phyloP scores from a whole-genome alignment of 129 eudicot species.

The Chrysanthemum makinoi region DNA sequence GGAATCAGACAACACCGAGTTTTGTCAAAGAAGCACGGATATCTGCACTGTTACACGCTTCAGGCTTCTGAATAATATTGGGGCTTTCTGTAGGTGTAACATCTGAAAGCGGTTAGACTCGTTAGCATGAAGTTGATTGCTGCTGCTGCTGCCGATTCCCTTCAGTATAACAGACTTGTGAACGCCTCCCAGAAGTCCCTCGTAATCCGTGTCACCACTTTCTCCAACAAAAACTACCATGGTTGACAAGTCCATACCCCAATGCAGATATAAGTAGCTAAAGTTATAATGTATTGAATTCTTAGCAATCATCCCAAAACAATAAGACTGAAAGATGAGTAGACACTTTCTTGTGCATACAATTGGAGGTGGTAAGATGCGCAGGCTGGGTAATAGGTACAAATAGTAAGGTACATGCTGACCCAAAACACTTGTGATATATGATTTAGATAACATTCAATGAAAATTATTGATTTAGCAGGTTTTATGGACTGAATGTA shows the following conservation, averaged over 20 bases:
- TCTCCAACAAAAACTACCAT: neutral
- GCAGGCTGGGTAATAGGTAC: no score
- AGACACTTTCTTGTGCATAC: no score
- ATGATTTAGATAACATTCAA: no score
- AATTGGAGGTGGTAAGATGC: no score
- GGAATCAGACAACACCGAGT: slow-evolving; percentile 38
- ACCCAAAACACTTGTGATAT: no score
- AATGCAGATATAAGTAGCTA: slow-evolving; percentile 32
- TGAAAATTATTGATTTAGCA: no score
- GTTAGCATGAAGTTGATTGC: slow-evolving; percentile 71
- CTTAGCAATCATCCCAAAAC: no score
- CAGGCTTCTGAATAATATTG: slow-evolving; percentile 47
- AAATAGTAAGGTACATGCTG: no score
- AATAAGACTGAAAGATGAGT: no score
- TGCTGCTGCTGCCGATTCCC: slow-evolving; percentile 60
- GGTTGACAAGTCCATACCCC: neutral
- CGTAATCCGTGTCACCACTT: slow-evolving; percentile 19
- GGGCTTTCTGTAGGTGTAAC: slow-evolving; percentile 67
- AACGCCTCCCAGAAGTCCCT: slow-evolving; percentile 80
- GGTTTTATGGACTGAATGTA: no score
- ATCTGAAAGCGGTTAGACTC: slow-evolving; percentile 80
- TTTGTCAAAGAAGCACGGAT: slow-evolving; percentile 50
- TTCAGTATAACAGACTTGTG: slow-evolving; percentile 77
- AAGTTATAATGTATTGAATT: no score
- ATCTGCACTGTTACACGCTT: slow-evolving; percentile 50